Base-by-base conservation (phyloP, 805 yeast genomes). In the Lipomyces anomalus region DNA sequence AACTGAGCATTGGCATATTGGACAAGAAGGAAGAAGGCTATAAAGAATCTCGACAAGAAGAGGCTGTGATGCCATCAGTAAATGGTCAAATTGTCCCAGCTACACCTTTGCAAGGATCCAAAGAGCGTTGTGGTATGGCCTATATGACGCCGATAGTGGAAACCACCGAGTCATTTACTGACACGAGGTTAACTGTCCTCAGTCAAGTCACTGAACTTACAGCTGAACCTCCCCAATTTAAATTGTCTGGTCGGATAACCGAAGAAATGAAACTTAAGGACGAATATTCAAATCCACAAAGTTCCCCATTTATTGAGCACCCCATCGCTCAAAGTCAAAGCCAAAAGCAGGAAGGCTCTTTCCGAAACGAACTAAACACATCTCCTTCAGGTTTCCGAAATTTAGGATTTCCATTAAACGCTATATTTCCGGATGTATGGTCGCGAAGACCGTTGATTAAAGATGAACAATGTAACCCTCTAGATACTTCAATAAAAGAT, bases 401-500 rank as follows among this genome's bases (percentile, higher is more conserved):
- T n/a, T n/a, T n/a, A n/a, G n/a, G n/a, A n/a, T n/a, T n/a, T n/a
- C n/a, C n/a, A n/a, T n/a, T n/a, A n/a, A n/a, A n/a, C n/a, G n/a
- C n/a, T n/a, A 28, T 28, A 28, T 13, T 16, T 13, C 13, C 32
- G 13, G 23, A 29, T 7, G 4, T 49, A 7, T 49, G 53, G 53
- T 18, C 18, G 3, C 24, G 26, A 9, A 35, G 40, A 18, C 53
- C 55, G 3, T 21, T 49, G 6, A 46, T 56, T n/a, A 18, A 22
- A 17, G 58, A 34, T 16, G 51, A 46, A 29, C 52, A 47, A 61
- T 29, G 61, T 58, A n/a, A 72, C 38, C 82, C 89, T 2, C 65
- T 73, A 35, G 78, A 73, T 57, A 60, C 61, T 3, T 53, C 52
- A 1, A 50, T 77, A 21, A 68, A 75, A 48, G 57, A 51, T 4